Percentiles rank a stretch among this genome's conserved stretches.
Evolutionary conservation across 345 rosid genomes (phyloP).

Genomic region (Jatropha curcas): DNA sequence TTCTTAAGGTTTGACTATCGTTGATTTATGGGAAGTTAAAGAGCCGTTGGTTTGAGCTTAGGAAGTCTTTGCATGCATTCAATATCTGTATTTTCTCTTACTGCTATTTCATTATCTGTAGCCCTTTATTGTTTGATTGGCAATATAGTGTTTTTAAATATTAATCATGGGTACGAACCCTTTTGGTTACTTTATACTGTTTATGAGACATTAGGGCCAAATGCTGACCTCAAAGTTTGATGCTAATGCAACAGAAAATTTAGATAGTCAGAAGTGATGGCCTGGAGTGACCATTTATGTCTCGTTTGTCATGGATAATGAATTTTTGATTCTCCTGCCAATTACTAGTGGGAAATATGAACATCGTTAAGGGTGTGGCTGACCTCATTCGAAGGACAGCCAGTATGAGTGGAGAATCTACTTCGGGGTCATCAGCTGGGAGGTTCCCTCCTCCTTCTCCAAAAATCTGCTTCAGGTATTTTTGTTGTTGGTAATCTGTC

Average conservation of each 20-base stretch:
- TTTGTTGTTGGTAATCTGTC: background rate
- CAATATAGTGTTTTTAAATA: background rate
- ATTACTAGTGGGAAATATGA: conserved; percentile 44
- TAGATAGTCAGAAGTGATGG: conserved; percentile 22
- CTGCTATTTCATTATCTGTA: background rate
- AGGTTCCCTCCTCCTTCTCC: conserved; percentile 58
- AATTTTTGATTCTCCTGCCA: conserved; percentile 19
- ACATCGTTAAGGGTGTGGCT: conserved; percentile 77
- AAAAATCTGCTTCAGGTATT: conserved; percentile 57
- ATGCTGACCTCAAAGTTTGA: conserved; percentile 24
- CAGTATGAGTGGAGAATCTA: conserved; percentile 45
- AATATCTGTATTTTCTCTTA: background rate
- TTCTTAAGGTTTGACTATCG: background rate
- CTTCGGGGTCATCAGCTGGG: conserved; percentile 38
- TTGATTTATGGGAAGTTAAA: background rate
- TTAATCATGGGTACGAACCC: background rate
- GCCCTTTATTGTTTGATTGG: background rate
- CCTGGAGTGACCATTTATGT: conserved; percentile 19
- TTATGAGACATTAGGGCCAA: background rate
- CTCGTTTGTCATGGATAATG: conserved; percentile 10
- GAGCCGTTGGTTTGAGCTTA: background rate
- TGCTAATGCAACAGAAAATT: conserved; percentile 16
- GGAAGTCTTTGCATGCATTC: background rate
- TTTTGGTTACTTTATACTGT: background rate
- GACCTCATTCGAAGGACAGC: conserved; percentile 72